Base-by-base conservation (phyloP, 306 rosid genomes). In the Albizia julibrissin region DNA sequence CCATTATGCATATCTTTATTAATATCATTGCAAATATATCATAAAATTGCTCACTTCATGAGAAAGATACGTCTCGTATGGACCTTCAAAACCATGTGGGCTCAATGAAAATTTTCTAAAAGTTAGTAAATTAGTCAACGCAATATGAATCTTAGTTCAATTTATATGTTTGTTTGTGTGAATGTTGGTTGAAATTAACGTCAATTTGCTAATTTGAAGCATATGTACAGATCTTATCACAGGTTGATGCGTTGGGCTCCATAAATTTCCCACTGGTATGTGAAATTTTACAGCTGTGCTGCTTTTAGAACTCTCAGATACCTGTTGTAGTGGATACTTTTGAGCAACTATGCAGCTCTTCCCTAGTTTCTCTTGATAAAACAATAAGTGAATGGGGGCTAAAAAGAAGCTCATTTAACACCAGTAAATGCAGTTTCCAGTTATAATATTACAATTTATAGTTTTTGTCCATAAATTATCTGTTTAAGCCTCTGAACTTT, bases 241-340 rank as follows among this genome's bases (percentile, higher is more conserved):
- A 39, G 85, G 84, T 90, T 67, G 86, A 85, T 83, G 89, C 93
- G 76, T 79, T 68, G 79, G 90, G 87, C 78, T 88, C 83, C 74
- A 79, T 65, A 76, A 80, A 88, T 71, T 80, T 90, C 79, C 84
- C 81, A 77, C 88, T 94, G 97, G 98, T 94, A 92, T 26, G 58
- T 44, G 83, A 71, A 49, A 78, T 72, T 19, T 69, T 72, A 49
- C n/a, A 77, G 44, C 62, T 72, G 65, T 71, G 74, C 71, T 71
- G 65, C 71, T 50, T 54, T 43, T 75, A 29, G 65, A 64, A 76
- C 42, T 56, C 19, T 83, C 75, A 67, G 69, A 80, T 80, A 59
- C 19, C 68, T 67, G 47, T 52, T 59, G 68, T 69, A n/a, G 74
- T 82, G 59, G 52, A 68, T 68, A 68, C 8, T 37, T 69, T 21